Conservation (phyloP, 192 early-diverging fungal species). For the Cetraspora pellucida region DNA sequence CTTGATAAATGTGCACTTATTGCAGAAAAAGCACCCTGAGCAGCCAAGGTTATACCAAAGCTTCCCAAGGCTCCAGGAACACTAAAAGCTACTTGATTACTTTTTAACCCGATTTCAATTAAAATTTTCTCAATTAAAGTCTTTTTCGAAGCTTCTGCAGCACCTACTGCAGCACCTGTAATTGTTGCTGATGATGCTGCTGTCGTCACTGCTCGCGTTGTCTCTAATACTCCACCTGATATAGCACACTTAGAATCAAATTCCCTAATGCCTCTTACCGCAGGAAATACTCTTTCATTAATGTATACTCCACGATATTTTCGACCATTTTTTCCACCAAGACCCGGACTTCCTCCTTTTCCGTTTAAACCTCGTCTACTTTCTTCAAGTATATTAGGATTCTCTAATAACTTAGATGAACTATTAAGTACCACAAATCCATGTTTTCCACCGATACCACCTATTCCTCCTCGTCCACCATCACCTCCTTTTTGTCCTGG, state of each 20-base stretch:
- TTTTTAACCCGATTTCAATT: neutral
- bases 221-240: neutral
- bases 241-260: neutral
- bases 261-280: neutral
- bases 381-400: neutral
- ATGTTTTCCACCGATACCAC: neutral
- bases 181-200: neutral
- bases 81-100: neutral
- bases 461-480: conserved; percentile 1
- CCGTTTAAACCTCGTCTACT: neutral
- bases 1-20: conserved; percentile 6
- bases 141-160: neutral
- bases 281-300: conserved; percentile 4
- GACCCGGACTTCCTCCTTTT: neutral
- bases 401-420: neutral
- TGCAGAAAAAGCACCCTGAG: neutral
- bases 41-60: neutral
- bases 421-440: neutral
- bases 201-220: neutral
- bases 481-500: conserved; percentile 9
- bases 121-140: neutral
- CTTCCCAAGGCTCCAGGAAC: neutral
- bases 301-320: conserved; percentile 9
- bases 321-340: neutral
- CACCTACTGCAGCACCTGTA: too few relatives aligned